A percentile compares a stretch with the other conserved stretches of the same genome.
Evolutionary conservation across 2,329 filamentous ascomycete species (phyloP).

Genomic region (Hypocreales sp.): DNA sequence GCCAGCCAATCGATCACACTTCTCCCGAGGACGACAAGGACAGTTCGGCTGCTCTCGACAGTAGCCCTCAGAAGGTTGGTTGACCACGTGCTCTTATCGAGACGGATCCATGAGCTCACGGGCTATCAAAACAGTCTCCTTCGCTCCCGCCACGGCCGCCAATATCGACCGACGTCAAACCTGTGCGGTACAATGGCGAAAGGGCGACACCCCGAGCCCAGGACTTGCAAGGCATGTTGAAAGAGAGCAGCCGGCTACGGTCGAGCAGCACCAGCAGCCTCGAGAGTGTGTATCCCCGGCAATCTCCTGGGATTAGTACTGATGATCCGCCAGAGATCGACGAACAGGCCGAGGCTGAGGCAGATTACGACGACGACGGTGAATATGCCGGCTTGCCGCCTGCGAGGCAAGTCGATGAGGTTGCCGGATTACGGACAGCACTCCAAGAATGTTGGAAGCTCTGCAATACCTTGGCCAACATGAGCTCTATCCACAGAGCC

Average conservation of each 20-base stretch:
- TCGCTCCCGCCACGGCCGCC: constrained; percentile 44
- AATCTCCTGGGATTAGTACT: too few relatives aligned
- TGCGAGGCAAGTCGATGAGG: too few relatives aligned
- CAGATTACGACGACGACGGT: constrained; percentile 37
- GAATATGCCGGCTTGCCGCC: constrained; percentile 25
- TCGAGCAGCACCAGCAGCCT: constrained; percentile 60
- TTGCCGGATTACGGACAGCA: constrained; percentile 62
- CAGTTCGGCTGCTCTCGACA: constrained; percentile 11
- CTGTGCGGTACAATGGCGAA: constrained; percentile 48
- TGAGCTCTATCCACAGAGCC: constrained; percentile 72
- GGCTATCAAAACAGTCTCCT: constrained; percentile 2
- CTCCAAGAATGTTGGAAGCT: constrained; percentile 85
- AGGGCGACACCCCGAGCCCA: constrained; percentile 69
- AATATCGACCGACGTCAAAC: constrained; percentile 60
- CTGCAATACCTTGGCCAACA: constrained; percentile 75
- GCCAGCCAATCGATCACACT: constrained; percentile 16
- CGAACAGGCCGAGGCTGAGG: constrained; percentile 33
- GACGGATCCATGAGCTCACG: neutral
- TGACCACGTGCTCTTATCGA: too few relatives aligned
- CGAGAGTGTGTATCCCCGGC: constrained; percentile 49
- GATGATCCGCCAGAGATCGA: constrained; percentile 33
- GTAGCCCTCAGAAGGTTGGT: constrained; percentile 11
- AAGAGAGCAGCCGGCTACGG: constrained; percentile 37
- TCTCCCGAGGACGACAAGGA: constrained; percentile 23
- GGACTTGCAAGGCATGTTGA: constrained; percentile 58